These are phyloP conservation scores for Dalbergia cultrata DNA, from an alignment of 306 rosid genomes.

Conservation along the genomic window DNA sequence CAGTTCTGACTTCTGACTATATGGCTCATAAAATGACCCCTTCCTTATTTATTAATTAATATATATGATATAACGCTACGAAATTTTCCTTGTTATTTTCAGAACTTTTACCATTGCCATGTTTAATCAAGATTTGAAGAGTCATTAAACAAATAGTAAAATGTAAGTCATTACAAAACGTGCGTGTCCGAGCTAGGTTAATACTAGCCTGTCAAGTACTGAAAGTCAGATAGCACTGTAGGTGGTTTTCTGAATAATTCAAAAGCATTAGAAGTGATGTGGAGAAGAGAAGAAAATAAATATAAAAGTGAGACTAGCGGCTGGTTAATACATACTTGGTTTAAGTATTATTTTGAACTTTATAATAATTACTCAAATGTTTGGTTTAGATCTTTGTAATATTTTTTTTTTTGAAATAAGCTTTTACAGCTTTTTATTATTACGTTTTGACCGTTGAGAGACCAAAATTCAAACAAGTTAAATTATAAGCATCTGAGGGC, in stretches of 20 bases:
- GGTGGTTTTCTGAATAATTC: background rate
- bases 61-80: background rate
- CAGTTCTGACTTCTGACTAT: background rate
- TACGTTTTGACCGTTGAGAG: too few species aligned
- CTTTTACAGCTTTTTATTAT: too few species aligned
- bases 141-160: background rate
- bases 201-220: background rate
- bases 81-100: background rate
- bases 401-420: too few species aligned
- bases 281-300: background rate
- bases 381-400: too few species aligned
- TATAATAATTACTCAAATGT: too few species aligned
- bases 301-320: background rate
- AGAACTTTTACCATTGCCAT: background rate
- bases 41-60: background rate
- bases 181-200: constrained; percentile 12
- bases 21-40: background rate
- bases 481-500: too few species aligned
- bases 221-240: background rate
- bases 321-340: background rate
- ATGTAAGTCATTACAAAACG: background rate
- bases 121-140: too few species aligned
- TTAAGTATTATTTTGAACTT: too few species aligned
- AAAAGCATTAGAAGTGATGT: background rate
- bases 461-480: too few species aligned